Conservation (phyloP, 2,329 filamentous ascomycete species). For the Rutstroemia sp. region DNA sequence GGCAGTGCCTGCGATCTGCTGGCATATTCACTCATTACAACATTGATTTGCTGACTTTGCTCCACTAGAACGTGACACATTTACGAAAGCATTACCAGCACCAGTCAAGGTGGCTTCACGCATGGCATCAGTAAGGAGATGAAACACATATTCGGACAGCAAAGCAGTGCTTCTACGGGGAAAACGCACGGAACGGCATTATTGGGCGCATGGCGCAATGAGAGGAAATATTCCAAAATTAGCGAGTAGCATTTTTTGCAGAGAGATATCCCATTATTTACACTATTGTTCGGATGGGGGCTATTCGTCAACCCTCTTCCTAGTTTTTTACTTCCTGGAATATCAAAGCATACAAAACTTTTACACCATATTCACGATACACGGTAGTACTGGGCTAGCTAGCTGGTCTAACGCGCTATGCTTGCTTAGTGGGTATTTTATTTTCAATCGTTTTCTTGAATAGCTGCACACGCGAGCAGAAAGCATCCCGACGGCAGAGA, state of each 20-base stretch:
- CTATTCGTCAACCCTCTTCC: neutral
- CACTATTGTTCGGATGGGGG: neutral
- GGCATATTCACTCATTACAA: no score
- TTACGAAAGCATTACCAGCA: conserved; percentile 29
- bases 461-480: no score
- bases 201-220: conserved; percentile 7
- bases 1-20: no score
- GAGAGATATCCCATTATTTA: conserved; percentile 3
- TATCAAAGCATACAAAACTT: no score
- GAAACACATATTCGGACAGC: conserved; percentile 5
- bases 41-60: neutral
- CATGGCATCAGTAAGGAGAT: conserved; percentile 29
- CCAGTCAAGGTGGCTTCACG: conserved; percentile 27
- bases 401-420: no score
- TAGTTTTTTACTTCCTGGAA: no score
- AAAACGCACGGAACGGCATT: neutral
- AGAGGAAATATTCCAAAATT: neutral
- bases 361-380: no score
- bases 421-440: no score
- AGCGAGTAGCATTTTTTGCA: conserved; percentile 7
- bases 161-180: neutral
- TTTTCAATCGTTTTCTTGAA: no score
- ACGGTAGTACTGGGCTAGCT: no score
- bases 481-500: no score
- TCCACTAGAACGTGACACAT: conserved; percentile 25